Evolutionary conservation across 768 basidiomycete species (phyloP), one percentile per base, ranked within the genome.

Genomic region (Gautieria morchelliformis): DNA sequence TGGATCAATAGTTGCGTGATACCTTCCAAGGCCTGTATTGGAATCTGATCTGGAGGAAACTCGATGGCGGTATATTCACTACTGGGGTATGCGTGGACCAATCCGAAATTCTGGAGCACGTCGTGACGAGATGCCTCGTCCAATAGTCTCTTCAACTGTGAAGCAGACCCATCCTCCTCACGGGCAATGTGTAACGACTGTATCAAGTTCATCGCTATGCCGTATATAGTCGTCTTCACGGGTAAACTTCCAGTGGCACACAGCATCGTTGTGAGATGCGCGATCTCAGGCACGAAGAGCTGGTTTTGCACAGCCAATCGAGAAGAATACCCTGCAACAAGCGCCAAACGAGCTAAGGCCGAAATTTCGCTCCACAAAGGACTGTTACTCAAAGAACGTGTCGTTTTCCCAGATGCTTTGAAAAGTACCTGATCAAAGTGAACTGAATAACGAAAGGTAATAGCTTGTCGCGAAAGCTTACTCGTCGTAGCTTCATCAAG

Each of bases 331-430:
- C 84, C 80, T 19, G 89, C 81, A 10, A 85, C 77, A 11, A 89
- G 77, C 42, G 80, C 75, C n/a, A 95, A 77, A 5, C 91, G 84
- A 40, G 87, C 75, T 39, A 94, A 73, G 1, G 85, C 85, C 0
- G 89, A 85, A 3, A 94, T 84, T 65, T 93, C 91, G 56, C 77
- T 80, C 87, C 89, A 91, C 60, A 84, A 82, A 2, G 78, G 72
- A 66, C 88, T 88, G 45, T 91, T 84, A 3, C 78, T 72, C 4
- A 93, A 74, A 7, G 77, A 76, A 55, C 74, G 81, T 0, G 85
- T 80, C 0, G 81, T 75, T 60, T 81, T 81, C 9, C 80, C 74
- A 24, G 84, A 81, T 4, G 87, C 81, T 68, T 88, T 89, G 46
- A 82, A 82, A 54, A 93, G 75, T 20, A 83, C 82, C 87, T 89